Evolutionary conservation across 176 grass and related monocot genomes (phyloP).

Genomic region (Musa schizocarpa): DNA sequence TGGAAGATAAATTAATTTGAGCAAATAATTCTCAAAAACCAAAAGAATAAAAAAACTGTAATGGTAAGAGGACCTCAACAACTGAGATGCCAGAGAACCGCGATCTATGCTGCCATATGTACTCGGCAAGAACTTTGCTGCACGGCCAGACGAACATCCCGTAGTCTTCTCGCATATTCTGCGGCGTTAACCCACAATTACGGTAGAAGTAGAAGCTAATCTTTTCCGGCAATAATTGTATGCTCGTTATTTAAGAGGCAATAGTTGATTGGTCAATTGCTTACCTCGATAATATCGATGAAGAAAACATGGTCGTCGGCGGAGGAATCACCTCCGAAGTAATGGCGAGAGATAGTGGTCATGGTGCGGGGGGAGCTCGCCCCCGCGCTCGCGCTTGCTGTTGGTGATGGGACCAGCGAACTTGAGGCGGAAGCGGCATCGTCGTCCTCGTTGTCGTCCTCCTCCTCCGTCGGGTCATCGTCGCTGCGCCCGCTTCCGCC

Average conservation of each 20-base stretch:
- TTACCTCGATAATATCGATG: slow-evolving; percentile 68
- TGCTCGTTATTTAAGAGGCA: too few species aligned
- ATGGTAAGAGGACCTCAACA: slow-evolving; percentile 37
- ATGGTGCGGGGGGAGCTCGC: slow-evolving; percentile 13
- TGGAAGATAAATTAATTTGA: too few species aligned
- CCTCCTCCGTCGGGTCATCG: neutral
- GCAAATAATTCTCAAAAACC: too few species aligned
- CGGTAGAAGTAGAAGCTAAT: too few species aligned
- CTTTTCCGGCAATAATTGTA: too few species aligned
- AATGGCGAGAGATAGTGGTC: slow-evolving; percentile 53
- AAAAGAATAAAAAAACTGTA: neutral
- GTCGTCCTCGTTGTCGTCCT: neutral
- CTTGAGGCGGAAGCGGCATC: neutral
- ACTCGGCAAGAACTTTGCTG: slow-evolving; percentile 68
- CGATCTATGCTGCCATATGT: slow-evolving; percentile 63
- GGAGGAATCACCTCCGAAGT: slow-evolving; percentile 52
- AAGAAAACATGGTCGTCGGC: slow-evolving; percentile 36
- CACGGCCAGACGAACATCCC: slow-evolving; percentile 93
- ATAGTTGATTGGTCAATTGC: neutral
- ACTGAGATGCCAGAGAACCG: slow-evolving; percentile 41
- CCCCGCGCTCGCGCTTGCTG: neutral
- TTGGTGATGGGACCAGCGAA: neutral
- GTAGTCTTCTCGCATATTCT: slow-evolving; percentile 78
- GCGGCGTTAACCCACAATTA: neutral
- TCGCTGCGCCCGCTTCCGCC: neutral